phyloP scores from a whole-genome alignment of 805 yeast genomes.

The Spathaspora sp. region DNA sequence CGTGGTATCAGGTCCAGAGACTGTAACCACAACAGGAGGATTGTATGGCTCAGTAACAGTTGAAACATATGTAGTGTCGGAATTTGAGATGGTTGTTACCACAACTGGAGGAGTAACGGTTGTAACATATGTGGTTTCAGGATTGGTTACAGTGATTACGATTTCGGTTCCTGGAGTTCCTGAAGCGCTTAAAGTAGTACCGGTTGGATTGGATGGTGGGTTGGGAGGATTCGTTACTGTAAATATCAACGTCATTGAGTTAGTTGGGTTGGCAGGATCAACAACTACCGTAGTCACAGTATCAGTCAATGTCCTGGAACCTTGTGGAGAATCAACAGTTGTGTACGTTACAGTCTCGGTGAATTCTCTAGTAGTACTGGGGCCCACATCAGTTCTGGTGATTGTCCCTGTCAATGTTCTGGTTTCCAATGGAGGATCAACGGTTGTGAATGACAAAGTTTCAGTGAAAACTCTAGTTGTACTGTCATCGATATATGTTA shows the following conservation, averaged over 20 bases:
- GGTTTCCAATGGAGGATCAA: neutral
- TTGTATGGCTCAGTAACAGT: neutral
- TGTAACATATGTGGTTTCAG: too few species aligned
- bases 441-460: neutral
- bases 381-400: neutral
- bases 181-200: too few species aligned
- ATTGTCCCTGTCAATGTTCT: neutral
- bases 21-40: neutral
- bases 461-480: neutral
- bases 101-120: too few species aligned
- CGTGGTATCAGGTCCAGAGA: neutral
- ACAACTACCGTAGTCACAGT: neutral
- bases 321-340: neutral
- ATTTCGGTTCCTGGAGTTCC: neutral
- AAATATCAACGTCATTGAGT: neutral
- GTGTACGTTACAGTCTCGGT: neutral
- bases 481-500: neutral
- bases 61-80: neutral
- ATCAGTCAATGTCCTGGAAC: neutral
- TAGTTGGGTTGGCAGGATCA: neutral
- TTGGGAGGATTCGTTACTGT: neutral
- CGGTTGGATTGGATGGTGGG: neutral
- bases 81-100: too few species aligned
- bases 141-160: neutral
- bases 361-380: neutral